Evolutionary conservation across 371 early-diverging fungal species (phyloP).

Genomic region (Mucor lusitanicus): DNA sequence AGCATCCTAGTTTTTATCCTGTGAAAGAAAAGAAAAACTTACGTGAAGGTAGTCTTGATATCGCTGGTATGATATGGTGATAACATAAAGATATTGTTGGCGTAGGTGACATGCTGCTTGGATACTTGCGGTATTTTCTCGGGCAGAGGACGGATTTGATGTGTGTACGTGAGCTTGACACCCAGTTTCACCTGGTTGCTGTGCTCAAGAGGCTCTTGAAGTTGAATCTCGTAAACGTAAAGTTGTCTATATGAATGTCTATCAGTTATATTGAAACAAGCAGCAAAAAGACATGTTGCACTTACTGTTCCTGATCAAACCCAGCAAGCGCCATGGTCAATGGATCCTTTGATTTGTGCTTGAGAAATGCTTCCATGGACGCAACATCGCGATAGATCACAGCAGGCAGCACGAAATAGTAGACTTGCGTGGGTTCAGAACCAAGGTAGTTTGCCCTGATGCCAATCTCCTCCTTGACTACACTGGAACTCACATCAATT

Average conservation of each 20-base stretch:
- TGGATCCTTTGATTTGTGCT: constrained; percentile 42
- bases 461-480: constrained; percentile 64
- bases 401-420: not conserved
- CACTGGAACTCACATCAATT: constrained; percentile 59
- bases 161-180: constrained; percentile 58
- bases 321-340: constrained; percentile 36
- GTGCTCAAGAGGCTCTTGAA: constrained; percentile 57
- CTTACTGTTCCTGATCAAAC: constrained; percentile 25
- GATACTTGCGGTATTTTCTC: constrained; percentile 68
- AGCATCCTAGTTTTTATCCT: no score
- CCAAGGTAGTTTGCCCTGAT: constrained; percentile 54
- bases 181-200: constrained; percentile 69
- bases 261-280: constrained; percentile 9
- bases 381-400: constrained; percentile 30
- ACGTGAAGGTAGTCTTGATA: constrained; percentile 80
- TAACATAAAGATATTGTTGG: constrained; percentile 57
- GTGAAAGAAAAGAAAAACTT: constrained; percentile 26
- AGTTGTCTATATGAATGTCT: constrained; percentile 34
- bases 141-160: constrained; percentile 66
- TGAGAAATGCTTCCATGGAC: constrained; percentile 42
- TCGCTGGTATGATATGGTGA: constrained; percentile 70
- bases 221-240: constrained; percentile 61
- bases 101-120: constrained; percentile 65
- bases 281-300: not conserved
- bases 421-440: constrained; percentile 13